Base-by-base conservation (phyloP, 2,329 filamentous ascomycete species). In the Curvularia lunata region DNA sequence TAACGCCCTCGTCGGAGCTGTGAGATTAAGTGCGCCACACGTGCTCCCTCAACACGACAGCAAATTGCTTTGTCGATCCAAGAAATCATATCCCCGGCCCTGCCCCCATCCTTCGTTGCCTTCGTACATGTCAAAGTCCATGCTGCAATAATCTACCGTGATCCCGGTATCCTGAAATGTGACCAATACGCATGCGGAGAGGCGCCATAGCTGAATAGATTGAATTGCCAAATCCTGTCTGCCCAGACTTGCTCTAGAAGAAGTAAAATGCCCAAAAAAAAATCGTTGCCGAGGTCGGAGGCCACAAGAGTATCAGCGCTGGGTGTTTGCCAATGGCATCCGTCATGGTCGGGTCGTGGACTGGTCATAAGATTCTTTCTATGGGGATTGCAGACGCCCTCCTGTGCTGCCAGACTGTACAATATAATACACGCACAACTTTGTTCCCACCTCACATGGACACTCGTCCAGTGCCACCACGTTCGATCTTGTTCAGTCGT, bases 401-500 rank as follows among this genome's bases (percentile, higher is more conserved):
- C 48, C 50, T 53, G 61, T 65, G 60, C 52, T 56, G 54, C 40
- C 56, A 48, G 59, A 46, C 48, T 64, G 48, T 69, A 70, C 65
- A 69, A 25, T 71, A 74, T 70, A 21, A 54, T 73, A 73, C 72
- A 75, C 27, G 25, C 37, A 18, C 53, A 48, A 50, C 45, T 28
- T 37, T 16, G 37, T 37, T 21, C 46, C 47, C 46, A 48, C 40
- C 47, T 55, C 67, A 76, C 69, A 73, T 64, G 48, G 70, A 63
- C 56, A 73, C 62, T 41, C 68, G 58, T 45, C 72, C 72, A 21
- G 61, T 75, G 5, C 74, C 76, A 66, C 79, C 81, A 64, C 86
- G 80, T 60, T 87, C 84, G 56, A 86, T 78, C 65, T 78, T 82
- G 75, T 88, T 88, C 69, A 88, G 70, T 69, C 80, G 85, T 66